Evolutionary conservation across 768 basidiomycete genomes (phyloP), one percentile per base, ranked within the genome.

Genomic region (Mycena pura): DNA sequence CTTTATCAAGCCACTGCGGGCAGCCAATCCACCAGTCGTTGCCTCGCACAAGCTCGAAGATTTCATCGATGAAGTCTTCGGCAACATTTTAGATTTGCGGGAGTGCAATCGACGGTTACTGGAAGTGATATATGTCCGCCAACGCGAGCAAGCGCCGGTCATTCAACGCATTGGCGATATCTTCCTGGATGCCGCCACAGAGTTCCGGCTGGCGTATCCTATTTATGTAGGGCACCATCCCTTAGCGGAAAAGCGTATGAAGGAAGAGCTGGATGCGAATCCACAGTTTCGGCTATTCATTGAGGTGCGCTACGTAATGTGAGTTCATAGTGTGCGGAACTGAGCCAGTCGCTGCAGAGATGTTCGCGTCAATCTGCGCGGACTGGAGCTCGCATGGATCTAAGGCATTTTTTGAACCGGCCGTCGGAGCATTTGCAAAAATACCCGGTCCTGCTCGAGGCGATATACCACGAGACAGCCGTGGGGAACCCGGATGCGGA

Each of bases 11-110:
- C 85, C 84, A 3, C 73, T 90, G 17, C 79, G 82, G 21, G 67
- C 60, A 25, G 77, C 80, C 6, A 71, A 79, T 39, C 82, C 81
- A 69, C 72, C 78, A 59, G 72, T 82, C 21, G 76, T 85, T 28
- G 76, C 81, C 5, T 74, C 80, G 5, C 69, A 82, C 24, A 80
- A 85, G 29, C 74, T 96, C 7, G 90, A 92, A 29, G 86, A 89
- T 31, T 96, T 98, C 73, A 88, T 97, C 48, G 91, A 93, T 41
- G 90, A 93, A 31, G 89, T 96, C 4, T 96, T 99, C 64, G 88
- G 91, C 48, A 97, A 97, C 71, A 87, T 96, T 38, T 80, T 91
- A 5, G 92, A 93, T 62, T 78, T 99, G n/a, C 85, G 92, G 17
- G 90, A 92, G 71, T 90, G 91, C 69, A 93, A 91, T 68, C 82